These are phyloP conservation scores for Calophaca sinica DNA, from an alignment of 306 rosid genomes.

Conservation along the genomic window DNA sequence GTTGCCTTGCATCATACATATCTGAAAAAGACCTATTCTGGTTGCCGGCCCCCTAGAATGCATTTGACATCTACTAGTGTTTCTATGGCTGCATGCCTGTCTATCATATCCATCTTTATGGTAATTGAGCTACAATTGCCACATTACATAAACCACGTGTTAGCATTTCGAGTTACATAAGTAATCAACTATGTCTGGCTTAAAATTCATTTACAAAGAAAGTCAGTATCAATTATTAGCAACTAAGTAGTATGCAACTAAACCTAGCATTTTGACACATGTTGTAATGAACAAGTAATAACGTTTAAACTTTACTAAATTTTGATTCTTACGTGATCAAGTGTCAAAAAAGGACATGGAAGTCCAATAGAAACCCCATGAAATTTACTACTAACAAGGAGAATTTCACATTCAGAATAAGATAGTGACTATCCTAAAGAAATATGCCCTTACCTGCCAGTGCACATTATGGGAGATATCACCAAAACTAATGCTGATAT, in stretches of 20 bases:
- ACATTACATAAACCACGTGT: no score
- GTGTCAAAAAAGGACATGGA: neutral
- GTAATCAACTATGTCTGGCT: no score
- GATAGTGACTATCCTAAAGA: neutral
- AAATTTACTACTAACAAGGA: slow-evolving; percentile 2
- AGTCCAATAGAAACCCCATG: neutral
- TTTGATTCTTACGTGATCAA: slow-evolving; percentile 20
- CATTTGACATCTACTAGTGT: neutral
- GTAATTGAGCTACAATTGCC: neutral
- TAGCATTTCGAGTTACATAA: no score
- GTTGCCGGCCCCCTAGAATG: neutral
- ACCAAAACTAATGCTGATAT: neutral
- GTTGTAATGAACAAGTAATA: neutral
- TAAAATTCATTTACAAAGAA: slow-evolving; percentile 2
- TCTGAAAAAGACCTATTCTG: neutral
- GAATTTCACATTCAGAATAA: slow-evolving; percentile 23
- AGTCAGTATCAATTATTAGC: neutral
- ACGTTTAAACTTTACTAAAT: slow-evolving; percentile 8
- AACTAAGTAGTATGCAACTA: slow-evolving; percentile 9
- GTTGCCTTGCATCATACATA: no score
- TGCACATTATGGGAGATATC: slow-evolving; percentile 9
- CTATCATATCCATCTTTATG: slow-evolving; percentile 1
- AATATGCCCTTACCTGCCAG: neutral
- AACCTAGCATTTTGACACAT: neutral
- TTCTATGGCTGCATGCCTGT: neutral